Conservation (phyloP, 495 filamentous ascomycete species). For the Aspergillus steynii region DNA sequence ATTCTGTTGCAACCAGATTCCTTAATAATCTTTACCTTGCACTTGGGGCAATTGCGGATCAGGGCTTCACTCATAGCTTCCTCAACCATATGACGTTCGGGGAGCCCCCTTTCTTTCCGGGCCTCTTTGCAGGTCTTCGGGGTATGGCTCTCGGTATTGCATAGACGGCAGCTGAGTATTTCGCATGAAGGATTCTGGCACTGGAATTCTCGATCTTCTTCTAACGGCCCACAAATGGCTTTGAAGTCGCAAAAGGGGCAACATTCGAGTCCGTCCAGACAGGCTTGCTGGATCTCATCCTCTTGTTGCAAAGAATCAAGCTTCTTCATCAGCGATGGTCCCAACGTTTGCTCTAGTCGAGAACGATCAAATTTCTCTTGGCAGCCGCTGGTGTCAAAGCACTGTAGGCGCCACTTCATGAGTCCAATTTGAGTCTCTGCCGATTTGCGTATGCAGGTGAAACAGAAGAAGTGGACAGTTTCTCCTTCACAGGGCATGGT, state of each 20-base stretch:
- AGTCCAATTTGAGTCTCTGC: constrained; percentile 69
- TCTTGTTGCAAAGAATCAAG: constrained; percentile 71
- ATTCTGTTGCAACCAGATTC: constrained; percentile 85
- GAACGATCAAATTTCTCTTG: constrained; percentile 46
- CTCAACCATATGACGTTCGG: constrained; percentile 67
- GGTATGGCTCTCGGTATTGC: constrained; percentile 70
- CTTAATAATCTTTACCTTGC: constrained; percentile 67
- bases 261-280: constrained; percentile 62
- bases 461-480: constrained; percentile 67
- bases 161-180: constrained; percentile 70
- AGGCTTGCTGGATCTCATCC: constrained; percentile 62
- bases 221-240: constrained; percentile 65
- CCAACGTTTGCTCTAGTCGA: constrained; percentile 57
- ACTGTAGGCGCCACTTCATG: constrained; percentile 58
- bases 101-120: constrained; percentile 57
- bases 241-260: constrained; percentile 87
- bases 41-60: constrained; percentile 62
- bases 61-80: constrained; percentile 82
- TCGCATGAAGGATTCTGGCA: constrained; percentile 68
- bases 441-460: constrained; percentile 58
- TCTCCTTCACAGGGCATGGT: constrained; percentile 66
- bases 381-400: constrained; percentile 55
- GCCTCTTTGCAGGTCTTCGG: constrained; percentile 72
- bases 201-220: constrained; percentile 72
- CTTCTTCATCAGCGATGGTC: constrained; percentile 52